These are phyloP conservation scores for Globisporangium nagaii DNA, from an alignment of 352 stramenopile genomes.

Conservation along the genomic window DNA sequence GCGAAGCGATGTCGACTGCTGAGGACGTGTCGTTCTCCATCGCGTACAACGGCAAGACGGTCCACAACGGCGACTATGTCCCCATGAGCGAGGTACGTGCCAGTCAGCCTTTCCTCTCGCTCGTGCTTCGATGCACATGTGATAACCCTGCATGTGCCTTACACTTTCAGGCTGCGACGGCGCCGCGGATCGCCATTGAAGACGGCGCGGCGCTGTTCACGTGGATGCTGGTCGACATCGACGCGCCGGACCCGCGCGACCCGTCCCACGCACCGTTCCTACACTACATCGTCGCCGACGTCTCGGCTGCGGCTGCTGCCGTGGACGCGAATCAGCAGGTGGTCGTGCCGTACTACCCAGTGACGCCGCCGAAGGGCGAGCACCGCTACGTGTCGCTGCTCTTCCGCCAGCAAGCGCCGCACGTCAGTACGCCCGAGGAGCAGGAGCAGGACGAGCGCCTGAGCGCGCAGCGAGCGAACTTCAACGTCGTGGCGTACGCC, in stretches of 20 bases:
- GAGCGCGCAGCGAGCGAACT: slow-evolving; percentile 31
- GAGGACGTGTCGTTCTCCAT: slow-evolving; percentile 17
- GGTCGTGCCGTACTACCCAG: slow-evolving; percentile 56
- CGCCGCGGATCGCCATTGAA: slow-evolving; percentile 27
- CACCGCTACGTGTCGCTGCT: slow-evolving; percentile 58
- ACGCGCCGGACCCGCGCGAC: slow-evolving; percentile 44
- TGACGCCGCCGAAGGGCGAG: slow-evolving; percentile 40
- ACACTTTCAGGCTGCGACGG: not conserved
- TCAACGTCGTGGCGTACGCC: slow-evolving; percentile 41
- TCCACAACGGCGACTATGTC: slow-evolving; percentile 23
- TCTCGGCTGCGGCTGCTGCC: not conserved
- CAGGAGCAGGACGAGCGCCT: slow-evolving; percentile 16
- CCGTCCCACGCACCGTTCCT: slow-evolving; percentile 62
- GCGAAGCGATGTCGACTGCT: not conserved
- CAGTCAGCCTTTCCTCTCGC: not conserved
- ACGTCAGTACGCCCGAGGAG: not conserved
- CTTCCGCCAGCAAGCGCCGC: slow-evolving; percentile 24
- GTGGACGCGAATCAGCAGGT: slow-evolving; percentile 1
- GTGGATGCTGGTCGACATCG: slow-evolving; percentile 64
- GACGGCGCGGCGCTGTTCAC: slow-evolving; percentile 33
- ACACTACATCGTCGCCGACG: slow-evolving; percentile 57
- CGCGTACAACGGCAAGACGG: slow-evolving; percentile 14
- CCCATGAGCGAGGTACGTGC: slow-evolving; percentile 26
- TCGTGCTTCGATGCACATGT: no score
- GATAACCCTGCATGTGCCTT: not conserved